A percentile compares a stretch with the other conserved stretches of the same genome.
phyloP scores from a whole-genome alignment of 495 filamentous ascomycete species.

The Penicillium dipodomyicola region DNA sequence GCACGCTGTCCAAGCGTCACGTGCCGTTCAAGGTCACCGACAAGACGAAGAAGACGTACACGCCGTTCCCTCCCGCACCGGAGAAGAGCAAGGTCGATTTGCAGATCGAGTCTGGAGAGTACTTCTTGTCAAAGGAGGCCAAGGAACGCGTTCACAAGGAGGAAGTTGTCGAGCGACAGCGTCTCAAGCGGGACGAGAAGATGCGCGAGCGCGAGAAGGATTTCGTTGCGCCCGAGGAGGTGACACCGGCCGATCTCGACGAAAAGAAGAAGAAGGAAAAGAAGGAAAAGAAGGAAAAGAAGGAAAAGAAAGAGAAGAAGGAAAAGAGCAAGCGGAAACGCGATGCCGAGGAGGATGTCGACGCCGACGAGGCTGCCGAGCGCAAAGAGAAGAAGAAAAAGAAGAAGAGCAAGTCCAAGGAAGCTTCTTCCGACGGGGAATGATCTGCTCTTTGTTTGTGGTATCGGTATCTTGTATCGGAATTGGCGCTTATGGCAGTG shows the following conservation, averaged over 20 bases:
- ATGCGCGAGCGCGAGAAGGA: constrained; percentile 79
- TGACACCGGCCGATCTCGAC: constrained; percentile 46
- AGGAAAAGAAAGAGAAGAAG: constrained; percentile 46
- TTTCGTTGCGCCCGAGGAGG: constrained; percentile 81
- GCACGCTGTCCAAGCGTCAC: constrained; percentile 79
- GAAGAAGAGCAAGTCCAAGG: constrained; percentile 48
- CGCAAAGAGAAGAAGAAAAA: constrained; percentile 48
- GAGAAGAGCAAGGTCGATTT: constrained; percentile 97
- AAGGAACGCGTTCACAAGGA: constrained; percentile 81
- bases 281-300: constrained; percentile 56
- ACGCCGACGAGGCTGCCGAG: constrained; percentile 36
- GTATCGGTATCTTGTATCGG: constrained; percentile 23
- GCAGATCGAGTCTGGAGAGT: constrained; percentile 97
- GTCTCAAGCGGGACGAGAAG: constrained; percentile 83
- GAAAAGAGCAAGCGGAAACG: constrained; percentile 45
- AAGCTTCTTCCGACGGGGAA: constrained; percentile 34
- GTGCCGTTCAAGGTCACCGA: constrained; percentile 84
- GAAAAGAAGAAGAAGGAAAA: constrained; percentile 55
- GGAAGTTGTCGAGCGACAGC: constrained; percentile 75
- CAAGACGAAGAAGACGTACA: constrained; percentile 92
- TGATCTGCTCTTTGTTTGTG: constrained; percentile 23
- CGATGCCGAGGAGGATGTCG: constrained; percentile 39
- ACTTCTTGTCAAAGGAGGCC: constrained; percentile 87
- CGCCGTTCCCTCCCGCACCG: constrained; percentile 69
- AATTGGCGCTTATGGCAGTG: constrained; percentile 35